A percentile compares a stretch with the other conserved stretches of the same genome.
Evolutionary conservation across 2,329 filamentous ascomycete genomes (phyloP).

Genomic region (Fusarium xylarioides): DNA sequence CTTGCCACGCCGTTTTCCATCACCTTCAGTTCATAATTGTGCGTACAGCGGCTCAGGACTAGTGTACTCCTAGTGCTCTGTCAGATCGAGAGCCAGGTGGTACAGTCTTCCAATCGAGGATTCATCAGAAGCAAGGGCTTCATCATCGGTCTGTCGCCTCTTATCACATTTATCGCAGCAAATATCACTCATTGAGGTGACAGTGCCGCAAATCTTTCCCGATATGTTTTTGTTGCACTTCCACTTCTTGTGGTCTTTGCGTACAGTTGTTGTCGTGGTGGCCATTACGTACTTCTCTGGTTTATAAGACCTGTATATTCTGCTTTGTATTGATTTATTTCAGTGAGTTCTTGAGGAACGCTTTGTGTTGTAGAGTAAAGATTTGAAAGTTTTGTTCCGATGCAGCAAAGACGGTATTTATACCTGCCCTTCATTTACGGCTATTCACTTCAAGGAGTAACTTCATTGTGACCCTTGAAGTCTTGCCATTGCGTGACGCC

Average conservation of each 20-base stretch:
- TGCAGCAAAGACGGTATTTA: accelerated
- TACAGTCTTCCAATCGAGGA: neutral
- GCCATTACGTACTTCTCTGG: neutral
- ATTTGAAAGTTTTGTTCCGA: accelerated
- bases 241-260: conserved; percentile 17
- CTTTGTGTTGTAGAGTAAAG: neutral
- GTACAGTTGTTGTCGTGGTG: neutral
- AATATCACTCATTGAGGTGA: neutral
- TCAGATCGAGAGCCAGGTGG: neutral
- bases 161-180: neutral
- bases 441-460: accelerated
- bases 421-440: accelerated
- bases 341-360: accelerated
- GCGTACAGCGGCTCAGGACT: neutral
- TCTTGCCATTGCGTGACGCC: too few species aligned
- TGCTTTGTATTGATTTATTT: accelerated
- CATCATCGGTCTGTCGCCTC: neutral
- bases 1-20: accelerated
- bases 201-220: neutral
- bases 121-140: neutral
- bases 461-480: too few species aligned
- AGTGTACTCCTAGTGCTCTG: neutral
- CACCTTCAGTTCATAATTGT: neutral
- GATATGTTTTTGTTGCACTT: neutral
- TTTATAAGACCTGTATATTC: accelerated